Base-by-base conservation (phyloP, 352 stramenopile genomes). In the Phytophthora quininea region DNA sequence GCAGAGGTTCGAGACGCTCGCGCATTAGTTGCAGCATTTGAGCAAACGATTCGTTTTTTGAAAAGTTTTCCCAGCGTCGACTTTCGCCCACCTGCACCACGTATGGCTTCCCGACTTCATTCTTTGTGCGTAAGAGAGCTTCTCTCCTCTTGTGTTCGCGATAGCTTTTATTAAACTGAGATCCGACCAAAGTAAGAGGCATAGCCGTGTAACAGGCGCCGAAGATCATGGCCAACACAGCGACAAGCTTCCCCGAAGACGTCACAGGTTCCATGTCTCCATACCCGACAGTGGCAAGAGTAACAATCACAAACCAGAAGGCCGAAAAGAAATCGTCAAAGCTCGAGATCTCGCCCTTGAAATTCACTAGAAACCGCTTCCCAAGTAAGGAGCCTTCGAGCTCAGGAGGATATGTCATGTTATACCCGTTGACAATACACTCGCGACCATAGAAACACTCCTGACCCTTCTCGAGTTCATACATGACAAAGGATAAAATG, bases 231-330 rank as follows among this genome's bases (percentile, higher is more conserved):
- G 83, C 83, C 8, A 86, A 71, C 11, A 91, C 78, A 3, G 83
- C 81, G 11, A 93, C 82, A 37, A 93, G 81, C 58, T 91, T 91
- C 30, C 85, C 85, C 3, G 74, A 71, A 19, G 74, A 88, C 29
- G 77, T 87, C 14, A 88, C 80, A 12, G 85, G 80, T 56, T 91
- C 82, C 76, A 93, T 91, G 56, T 93, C 86, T 30, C 86, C 86
- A 40, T 93, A 93, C 0, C 86, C 86, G 31, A 91, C 75, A 9
- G 86, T 91, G 19, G 82, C 75, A 55, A 92, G 48, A 8, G 87
- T 95, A 11, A 93, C 85, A 52, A 92, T 91, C n/a, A 91, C 82
- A 58, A 95, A 92, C 86, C 86, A 95, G 64, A 95, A 89, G 12
- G 80, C 84, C 9, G 82, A 90, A 40, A 95, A 93, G 55, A 95